A percentile compares a stretch with the other conserved stretches of the same genome.
These are phyloP conservation scores for Ichthyophonus hoferi DNA, from an alignment of 208 protist species.

Conservation along the genomic window DNA sequence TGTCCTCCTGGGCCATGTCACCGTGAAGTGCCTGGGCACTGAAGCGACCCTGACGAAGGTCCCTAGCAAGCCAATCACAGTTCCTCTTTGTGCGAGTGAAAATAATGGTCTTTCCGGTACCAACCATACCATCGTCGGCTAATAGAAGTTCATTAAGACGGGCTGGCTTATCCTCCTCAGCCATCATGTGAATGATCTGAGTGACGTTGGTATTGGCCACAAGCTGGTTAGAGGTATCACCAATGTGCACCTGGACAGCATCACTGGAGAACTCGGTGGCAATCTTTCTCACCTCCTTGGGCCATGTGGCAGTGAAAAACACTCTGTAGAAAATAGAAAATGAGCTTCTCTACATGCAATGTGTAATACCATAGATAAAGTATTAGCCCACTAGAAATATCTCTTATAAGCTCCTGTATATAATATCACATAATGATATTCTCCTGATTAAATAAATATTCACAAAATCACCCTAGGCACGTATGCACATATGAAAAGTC, in stretches of 20 bases:
- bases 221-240: conserved; percentile 17
- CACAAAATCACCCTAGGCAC: neutral
- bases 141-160: neutral
- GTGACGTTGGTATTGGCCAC: conserved; percentile 27
- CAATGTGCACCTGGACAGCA: conserved; percentile 29
- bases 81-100: conserved; percentile 1
- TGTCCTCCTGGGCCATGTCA: neutral
- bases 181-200: neutral
- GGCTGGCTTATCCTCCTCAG: neutral
- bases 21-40: neutral
- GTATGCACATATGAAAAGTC: too few relatives aligned
- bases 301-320: conserved; percentile 65
- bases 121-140: neutral
- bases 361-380: neutral
- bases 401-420: too few relatives aligned
- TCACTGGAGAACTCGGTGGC: conserved; percentile 6
- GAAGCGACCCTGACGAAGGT: neutral
- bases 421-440: neutral
- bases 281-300: conserved; percentile 26
- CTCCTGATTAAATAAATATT: neutral
- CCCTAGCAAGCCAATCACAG: neutral
- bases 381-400: neutral
- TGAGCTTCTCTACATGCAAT: neutral
- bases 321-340: conserved; percentile 47
- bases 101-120: neutral